Evolutionary conservation across 352 stramenopile species (phyloP).

Genomic region (Phytopythium chamaehyphon): DNA sequence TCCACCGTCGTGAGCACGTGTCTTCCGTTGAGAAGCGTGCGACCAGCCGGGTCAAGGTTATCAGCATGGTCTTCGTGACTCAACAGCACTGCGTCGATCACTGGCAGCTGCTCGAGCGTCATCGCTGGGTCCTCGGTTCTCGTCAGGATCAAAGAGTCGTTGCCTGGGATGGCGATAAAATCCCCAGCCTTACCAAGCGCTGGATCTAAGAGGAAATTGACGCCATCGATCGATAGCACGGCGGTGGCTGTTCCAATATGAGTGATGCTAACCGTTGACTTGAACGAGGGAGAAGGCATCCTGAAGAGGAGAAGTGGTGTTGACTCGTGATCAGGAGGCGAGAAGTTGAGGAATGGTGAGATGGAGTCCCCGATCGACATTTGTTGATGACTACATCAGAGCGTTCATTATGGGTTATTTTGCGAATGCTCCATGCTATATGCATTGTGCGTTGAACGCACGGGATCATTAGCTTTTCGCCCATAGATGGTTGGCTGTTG

Average conservation of each 20-base stretch:
- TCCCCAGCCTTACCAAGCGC: conserved; percentile 20
- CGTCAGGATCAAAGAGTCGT: conserved; percentile 3
- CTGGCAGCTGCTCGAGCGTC: conserved; percentile 21
- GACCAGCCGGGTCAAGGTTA: conserved; percentile 27
- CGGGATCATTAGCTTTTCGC: too few species aligned
- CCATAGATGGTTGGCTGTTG: too few species aligned
- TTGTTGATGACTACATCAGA: too few species aligned
- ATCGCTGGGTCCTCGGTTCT: conserved; percentile 18
- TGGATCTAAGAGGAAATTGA: conserved; percentile 40
- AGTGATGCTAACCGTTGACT: conserved; percentile 30
- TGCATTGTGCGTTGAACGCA: too few species aligned
- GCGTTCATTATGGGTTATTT: too few species aligned
- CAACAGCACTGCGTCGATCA: conserved; percentile 28
- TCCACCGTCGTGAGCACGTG: conserved; percentile 31
- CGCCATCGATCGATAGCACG: conserved; percentile 31
- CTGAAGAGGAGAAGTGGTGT: too few species aligned
- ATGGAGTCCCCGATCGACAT: too few species aligned
- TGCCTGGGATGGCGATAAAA: conserved; percentile 3
- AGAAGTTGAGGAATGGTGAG: too few species aligned
- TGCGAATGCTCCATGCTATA: too few species aligned
- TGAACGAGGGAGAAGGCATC: conserved; percentile 19
- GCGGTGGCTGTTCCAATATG: conserved; percentile 34
- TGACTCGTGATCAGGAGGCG: too few species aligned
- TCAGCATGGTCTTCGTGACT: conserved; percentile 37
- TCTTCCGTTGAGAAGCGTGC: conserved; percentile 37